Base-by-base conservation (phyloP, 1,139 yeast genomes). In the Saccharomycopsis hybrid region DNA sequence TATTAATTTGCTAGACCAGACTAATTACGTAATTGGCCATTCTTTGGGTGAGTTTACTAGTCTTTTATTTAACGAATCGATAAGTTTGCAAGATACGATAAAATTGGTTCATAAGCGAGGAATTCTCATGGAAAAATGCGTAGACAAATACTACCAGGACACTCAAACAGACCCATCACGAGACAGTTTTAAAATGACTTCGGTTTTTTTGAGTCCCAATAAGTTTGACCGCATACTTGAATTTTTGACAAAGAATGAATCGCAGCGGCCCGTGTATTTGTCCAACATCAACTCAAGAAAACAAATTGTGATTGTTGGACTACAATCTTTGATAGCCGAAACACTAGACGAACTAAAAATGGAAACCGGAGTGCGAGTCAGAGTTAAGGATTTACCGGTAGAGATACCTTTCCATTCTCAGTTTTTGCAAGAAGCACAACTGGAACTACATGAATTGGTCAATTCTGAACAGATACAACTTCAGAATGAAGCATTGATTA, bases 351-450 rank as follows among this genome's bases (percentile, higher is more conserved):
- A 11, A 3, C 18, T 43, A 9, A 42, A 29, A 25, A 27, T n/a
- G 31, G 32, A 38, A 9, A 25, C 8, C 27, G 60, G 58, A 35
- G 47, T 57, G 7, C 59, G 66, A 7, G 55, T 67, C 24, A 65
- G 65, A 54, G 55, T 62, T 1, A 60, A 63, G 1, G 55, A 57
- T 39, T 57, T 77, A 41, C 73, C 76, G 0, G 77, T 73, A 1
- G 56, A 60, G 18, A 64, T 74, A 1, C 80, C 81, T 4, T 77
- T 77, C 60, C 82, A 77, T 58, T 69, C 64, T 54, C 49, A 56
- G 4, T 47, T 66, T 3, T 58, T 77, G 9, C 47, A 55, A 24
- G 60, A 60, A 1, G 63, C 76, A 5, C 71, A 72, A 48, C 56
- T 59, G 4, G 60, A 63, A 38, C 63, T 74, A 44, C 46, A 47